phyloP scores from a whole-genome alignment of 176 grass and related monocot genomes.

The barley (Hordeum vulgare) region DNA sequence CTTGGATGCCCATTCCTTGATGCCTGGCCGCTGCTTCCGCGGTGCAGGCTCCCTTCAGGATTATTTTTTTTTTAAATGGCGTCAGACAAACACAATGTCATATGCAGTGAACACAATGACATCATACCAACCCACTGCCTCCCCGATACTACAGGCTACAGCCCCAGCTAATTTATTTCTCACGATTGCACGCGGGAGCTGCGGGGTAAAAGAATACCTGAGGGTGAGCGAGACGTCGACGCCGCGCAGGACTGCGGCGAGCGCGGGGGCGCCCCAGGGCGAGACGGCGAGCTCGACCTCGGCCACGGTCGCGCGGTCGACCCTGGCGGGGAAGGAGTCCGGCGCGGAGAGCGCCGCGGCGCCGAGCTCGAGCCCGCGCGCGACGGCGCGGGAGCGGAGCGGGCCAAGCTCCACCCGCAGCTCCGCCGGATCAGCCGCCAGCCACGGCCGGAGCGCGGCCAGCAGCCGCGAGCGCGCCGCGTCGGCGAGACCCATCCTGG shows the following conservation, averaged over 20 bases:
- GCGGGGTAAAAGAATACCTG: constrained; percentile 1
- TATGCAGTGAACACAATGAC: not conserved
- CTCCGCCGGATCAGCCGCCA: constrained; percentile 30
- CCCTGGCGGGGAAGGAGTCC: constrained; percentile 21
- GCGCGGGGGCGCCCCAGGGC: constrained; percentile 25
- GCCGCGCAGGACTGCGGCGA: constrained; percentile 33
- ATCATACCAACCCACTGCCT: too few species aligned
- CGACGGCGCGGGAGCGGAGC: constrained; percentile 24
- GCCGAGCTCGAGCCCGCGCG: constrained; percentile 23
- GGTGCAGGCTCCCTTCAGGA: constrained; percentile 46
- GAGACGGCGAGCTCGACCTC: constrained; percentile 53
- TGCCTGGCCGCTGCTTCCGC: constrained; percentile 25
- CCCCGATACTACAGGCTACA: not conserved
- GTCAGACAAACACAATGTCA: not conserved
- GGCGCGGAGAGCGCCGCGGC: constrained; percentile 1
- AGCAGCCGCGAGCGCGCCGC: constrained; percentile 32
- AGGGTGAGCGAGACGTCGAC: constrained; percentile 28
- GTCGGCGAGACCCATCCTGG: constrained; percentile 35
- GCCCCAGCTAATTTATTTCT: too few species aligned
- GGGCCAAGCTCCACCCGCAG: constrained; percentile 20
- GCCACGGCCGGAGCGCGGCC: constrained; percentile 37
- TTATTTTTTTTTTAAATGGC: too few species aligned
- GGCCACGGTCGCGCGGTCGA: constrained; percentile 30
- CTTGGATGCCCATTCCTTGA: constrained; percentile 30
- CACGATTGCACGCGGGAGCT: not conserved